phyloP scores from a whole-genome alignment of 176 grass and related monocot genomes.

The Sorghum bicolor region Sorghum_bicolor_NCBIv3 NC_012873.2:63478501-63479000 shows the following conservation, averaged over 20 bases:
- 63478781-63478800: neutral
- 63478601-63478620: neutral
- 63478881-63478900: slow-evolving; percentile 17
- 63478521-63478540: slow-evolving; percentile 46
- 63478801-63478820: neutral
- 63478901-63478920: neutral
- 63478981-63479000: neutral
- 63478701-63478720: neutral
- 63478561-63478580: neutral
- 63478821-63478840: neutral
- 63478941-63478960: neutral
- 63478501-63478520: slow-evolving; percentile 41
- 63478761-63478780: neutral
- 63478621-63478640: slow-evolving; percentile 12
- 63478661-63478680: neutral
- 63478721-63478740: neutral
- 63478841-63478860: slow-evolving; percentile 11
- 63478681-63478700: slow-evolving; percentile 8
- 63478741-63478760: slow-evolving; percentile 20
- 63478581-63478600: slow-evolving; percentile 7
- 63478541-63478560: slow-evolving; percentile 25
- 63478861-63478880: neutral
- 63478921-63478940: neutral
- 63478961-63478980: slow-evolving; percentile 2
- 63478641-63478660: neutral